Percentiles rank a stretch among this genome's conserved stretches.
phyloP scores from a whole-genome alignment of 2,329 filamentous ascomycete species.

The Ophiostoma sp. region DNA sequence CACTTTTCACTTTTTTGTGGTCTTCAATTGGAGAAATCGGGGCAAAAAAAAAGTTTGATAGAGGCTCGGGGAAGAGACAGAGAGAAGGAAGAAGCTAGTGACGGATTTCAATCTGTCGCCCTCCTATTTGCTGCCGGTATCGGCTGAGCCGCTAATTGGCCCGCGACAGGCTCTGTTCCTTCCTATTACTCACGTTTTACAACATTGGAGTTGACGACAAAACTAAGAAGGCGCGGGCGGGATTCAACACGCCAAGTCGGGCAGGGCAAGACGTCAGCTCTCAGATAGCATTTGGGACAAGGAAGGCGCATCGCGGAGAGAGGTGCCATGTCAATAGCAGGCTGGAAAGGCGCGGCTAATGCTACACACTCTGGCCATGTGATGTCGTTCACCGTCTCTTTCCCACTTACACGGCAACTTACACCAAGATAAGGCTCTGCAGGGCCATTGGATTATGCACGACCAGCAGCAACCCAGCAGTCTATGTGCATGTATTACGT shows the following conservation, averaged over 20 bases:
- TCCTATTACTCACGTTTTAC: conserved; percentile 1
- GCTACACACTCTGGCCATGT: no score
- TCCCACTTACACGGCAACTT: conserved; percentile 17
- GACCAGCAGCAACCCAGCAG: neutral
- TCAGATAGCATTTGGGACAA: neutral
- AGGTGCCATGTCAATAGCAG: neutral
- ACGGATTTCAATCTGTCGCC: conserved; percentile 28
- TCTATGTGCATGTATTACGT: neutral
- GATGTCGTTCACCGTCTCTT: conserved; percentile 4
- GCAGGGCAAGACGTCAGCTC: neutral
- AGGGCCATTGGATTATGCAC: conserved; percentile 26
- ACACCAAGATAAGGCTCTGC: conserved; percentile 26
- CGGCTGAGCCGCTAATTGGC: conserved; percentile 27
- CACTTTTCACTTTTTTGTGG: neutral
- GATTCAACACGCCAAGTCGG: neutral
- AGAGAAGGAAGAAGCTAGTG: neutral
- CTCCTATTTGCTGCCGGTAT: conserved; percentile 32
- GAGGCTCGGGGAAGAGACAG: neutral
- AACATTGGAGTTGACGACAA: conserved; percentile 15
- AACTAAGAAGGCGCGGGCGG: neutral
- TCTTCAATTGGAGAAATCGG: conserved; percentile 9
- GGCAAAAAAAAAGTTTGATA: conserved; percentile 16
- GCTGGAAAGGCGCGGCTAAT: neutral
- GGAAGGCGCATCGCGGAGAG: neutral
- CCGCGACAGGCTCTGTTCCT: neutral